Evolutionary conservation across 2,329 filamentous ascomycete genomes (phyloP).

Genomic region (Trichoderma arundinaceum): DNA sequence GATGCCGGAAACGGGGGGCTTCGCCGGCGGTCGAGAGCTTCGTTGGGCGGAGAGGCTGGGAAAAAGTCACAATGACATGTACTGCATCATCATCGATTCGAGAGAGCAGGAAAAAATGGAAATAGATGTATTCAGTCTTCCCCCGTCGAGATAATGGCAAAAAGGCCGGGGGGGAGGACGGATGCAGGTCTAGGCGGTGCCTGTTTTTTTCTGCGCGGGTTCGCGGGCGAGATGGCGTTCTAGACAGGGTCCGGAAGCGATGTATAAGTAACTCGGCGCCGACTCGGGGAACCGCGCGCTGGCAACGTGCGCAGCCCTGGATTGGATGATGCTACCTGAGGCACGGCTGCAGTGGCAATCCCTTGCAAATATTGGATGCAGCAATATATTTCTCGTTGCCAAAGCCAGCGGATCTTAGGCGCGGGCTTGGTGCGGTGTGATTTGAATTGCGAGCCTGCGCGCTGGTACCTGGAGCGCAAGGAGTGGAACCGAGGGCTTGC

Average conservation of each 20-base stretch:
- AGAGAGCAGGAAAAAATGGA: conserved; percentile 4
- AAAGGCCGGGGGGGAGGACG: conserved; percentile 9
- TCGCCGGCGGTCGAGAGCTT: conserved; percentile 25
- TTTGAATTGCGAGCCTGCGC: conserved; percentile 14
- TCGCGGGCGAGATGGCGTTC: conserved; percentile 27
- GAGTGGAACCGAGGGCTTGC: conserved; percentile 32
- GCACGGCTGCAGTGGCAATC: conserved; percentile 11
- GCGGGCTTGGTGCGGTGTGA: conserved; percentile 28
- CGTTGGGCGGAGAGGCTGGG: conserved; percentile 26
- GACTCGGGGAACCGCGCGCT: conserved; percentile 24
- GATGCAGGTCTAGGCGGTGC: conserved; percentile 22
- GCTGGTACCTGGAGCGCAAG: conserved; percentile 25
- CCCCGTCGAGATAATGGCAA: conserved; percentile 11
- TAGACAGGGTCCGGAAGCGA: conserved; percentile 28
- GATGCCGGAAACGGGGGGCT: conserved; percentile 23
- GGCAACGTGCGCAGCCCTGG: background rate
- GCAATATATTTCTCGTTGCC: background rate
- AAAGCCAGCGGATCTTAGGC: conserved; percentile 22
- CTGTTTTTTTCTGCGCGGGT: conserved; percentile 7
- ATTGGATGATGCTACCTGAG: background rate
- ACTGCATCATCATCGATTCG: conserved; percentile 20
- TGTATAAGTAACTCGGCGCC: conserved; percentile 22
- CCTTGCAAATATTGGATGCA: conserved; percentile 4
- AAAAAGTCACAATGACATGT: conserved; percentile 27
- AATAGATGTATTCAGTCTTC: conserved; percentile 1